Percentiles rank a stretch among this genome's conserved stretches.
Conservation (phyloP, 2,329 filamentous ascomycete species). For the Uncinocarpus reesii region DNA sequence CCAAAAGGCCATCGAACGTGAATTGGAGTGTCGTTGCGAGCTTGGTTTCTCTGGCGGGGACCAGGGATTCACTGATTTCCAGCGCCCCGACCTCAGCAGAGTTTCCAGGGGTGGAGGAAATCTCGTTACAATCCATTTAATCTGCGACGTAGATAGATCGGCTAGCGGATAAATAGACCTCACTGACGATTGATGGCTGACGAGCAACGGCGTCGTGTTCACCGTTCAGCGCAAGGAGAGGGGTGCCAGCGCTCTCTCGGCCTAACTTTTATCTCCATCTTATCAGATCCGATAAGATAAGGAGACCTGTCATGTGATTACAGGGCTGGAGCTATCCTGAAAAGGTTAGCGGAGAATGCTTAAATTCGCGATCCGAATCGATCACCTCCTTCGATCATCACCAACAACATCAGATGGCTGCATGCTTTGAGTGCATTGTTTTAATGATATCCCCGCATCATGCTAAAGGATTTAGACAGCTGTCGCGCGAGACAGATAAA, state of each 20-base stretch:
- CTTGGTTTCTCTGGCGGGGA: slow-evolving; percentile 45
- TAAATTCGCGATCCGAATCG: no score
- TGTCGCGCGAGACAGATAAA: no score
- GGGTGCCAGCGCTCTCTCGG: neutral
- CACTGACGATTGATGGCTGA: neutral
- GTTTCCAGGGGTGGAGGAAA: neutral
- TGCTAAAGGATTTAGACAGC: no score
- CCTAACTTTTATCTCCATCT: neutral
- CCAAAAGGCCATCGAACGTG: slow-evolving; percentile 64
- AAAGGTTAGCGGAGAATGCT: neutral
- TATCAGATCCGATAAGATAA: slow-evolving; percentile 11
- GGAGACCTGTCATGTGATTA: neutral
- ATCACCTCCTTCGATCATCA: no score
- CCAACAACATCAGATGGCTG: no score
- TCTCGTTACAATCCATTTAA: neutral
- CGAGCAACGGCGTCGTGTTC: neutral
- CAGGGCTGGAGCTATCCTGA: neutral
- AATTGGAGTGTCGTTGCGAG: slow-evolving; percentile 42
- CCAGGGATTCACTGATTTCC: slow-evolving; percentile 44
- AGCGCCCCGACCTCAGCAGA: neutral
- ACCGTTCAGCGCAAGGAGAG: neutral
- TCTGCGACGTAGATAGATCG: neutral
- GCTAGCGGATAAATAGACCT: neutral
- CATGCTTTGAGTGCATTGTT: no score
- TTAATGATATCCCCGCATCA: no score